Conservation (phyloP, 73 alveolate species). For the Paramecium caudatum region DNA sequence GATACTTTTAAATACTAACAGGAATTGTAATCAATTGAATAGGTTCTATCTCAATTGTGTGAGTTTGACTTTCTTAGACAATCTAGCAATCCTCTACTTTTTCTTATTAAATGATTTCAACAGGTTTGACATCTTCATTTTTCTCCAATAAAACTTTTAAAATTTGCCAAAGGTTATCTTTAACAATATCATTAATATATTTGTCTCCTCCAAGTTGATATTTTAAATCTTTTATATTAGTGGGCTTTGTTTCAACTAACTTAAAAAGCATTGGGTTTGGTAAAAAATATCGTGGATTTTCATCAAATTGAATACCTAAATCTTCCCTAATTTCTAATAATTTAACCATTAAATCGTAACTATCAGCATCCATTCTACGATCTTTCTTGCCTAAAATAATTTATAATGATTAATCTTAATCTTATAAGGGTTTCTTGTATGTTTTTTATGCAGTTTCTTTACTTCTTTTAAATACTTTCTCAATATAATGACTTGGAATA, state of each 20-base stretch:
- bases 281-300: slow-evolving; percentile 79
- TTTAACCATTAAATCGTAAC: slow-evolving; percentile 73
- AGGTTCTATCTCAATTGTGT: not conserved
- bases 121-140: not conserved
- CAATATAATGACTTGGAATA: slow-evolving; percentile 52
- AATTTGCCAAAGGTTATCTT: slow-evolving; percentile 55
- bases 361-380: slow-evolving; percentile 63
- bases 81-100: not conserved
- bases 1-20: not conserved
- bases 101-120: not conserved
- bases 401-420: slow-evolving; percentile 65
- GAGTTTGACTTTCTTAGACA: not conserved
- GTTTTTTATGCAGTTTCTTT: slow-evolving; percentile 38
- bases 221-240: slow-evolving; percentile 34
- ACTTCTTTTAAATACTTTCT: slow-evolving; percentile 56
- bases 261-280: slow-evolving; percentile 50
- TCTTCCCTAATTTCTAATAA: slow-evolving; percentile 80
- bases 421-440: slow-evolving; percentile 71
- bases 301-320: slow-evolving; percentile 76
- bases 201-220: slow-evolving; percentile 52
- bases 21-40: not conserved
- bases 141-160: not conserved
- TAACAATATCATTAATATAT: not conserved
- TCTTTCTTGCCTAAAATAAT: slow-evolving; percentile 30
- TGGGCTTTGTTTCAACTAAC: slow-evolving; percentile 48